Conservation (phyloP, 495 filamentous ascomycete genomes). For the Chaetomidium leptoderma region DNA sequence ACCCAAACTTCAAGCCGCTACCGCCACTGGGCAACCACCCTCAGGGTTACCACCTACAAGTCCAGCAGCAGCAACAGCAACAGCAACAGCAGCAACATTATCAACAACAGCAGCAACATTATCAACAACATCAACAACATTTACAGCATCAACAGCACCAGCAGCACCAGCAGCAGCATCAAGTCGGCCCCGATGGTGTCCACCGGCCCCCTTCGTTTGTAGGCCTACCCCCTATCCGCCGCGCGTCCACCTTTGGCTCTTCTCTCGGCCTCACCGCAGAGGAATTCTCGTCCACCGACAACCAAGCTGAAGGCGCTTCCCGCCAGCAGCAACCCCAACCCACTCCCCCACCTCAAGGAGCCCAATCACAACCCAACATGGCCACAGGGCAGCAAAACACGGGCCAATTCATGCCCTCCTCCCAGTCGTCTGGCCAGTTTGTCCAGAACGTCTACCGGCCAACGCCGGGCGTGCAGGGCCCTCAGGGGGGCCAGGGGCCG, state of each 20-base stretch:
- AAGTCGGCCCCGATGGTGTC: conserved; percentile 18
- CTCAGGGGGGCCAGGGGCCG: conserved; percentile 11
- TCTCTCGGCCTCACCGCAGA: conserved; percentile 27
- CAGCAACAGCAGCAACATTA: conserved; percentile 21
- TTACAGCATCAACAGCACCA: conserved; percentile 20
- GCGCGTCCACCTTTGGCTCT: conserved; percentile 48
- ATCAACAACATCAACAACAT: conserved; percentile 18
- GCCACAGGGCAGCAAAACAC: conserved; percentile 1
- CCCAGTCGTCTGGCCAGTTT: conserved; percentile 16
- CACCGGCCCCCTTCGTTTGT: conserved; percentile 38
- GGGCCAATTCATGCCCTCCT: conserved; percentile 16
- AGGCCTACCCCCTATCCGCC: conserved; percentile 50
- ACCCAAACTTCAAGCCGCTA: conserved; percentile 23
- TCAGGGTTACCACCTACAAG: conserved; percentile 14
- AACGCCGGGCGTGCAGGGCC: conserved; percentile 16
- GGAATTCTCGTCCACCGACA: conserved; percentile 23
- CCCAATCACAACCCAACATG: conserved; percentile 2
- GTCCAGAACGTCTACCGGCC: conserved; percentile 31
- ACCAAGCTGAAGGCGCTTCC: not conserved
- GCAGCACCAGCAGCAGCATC: conserved; percentile 21
- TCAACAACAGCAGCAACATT: conserved; percentile 18
- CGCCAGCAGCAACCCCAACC: conserved; percentile 14
- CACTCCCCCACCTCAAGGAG: not conserved
- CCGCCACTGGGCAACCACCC: conserved; percentile 26
- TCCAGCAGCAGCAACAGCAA: conserved; percentile 15